Base-by-base conservation (phyloP, 2,329 filamentous ascomycete species). In the Exophiala oligosperma region DNA sequence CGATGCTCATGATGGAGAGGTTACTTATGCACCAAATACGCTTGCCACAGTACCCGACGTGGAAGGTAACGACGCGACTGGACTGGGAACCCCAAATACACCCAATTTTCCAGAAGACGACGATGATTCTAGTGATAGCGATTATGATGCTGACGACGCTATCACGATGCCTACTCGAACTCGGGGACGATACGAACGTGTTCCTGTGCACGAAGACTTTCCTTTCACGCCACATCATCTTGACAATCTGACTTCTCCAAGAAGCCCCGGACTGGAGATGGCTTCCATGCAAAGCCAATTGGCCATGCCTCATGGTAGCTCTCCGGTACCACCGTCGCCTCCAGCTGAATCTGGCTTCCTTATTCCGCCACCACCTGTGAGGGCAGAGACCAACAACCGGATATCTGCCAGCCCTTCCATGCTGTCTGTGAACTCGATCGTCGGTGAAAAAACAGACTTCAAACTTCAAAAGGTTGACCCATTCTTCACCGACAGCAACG, bases 391-490 rank as follows among this genome's bases (percentile, higher is more conserved):
- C 4, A 48, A 50, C 37, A 60, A 58, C 26, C 57, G 57, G 9
- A 41, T 62, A n/a, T 64, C 63, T 12, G 53, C 58, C 4, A 49
- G 37, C 21, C 56, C 73, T 46, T 82, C 79, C 1, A 73, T 75
- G 2, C 74, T 87, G 26, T 84, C 81, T 28, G 74, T 85, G 3
- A 76, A 84, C 53, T 77, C 77, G 2, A 78, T 88, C 29, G 77
- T 86, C 26, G 82, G 84, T 17, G 83, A 83, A 57, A 84, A 85
- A 67, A 81, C 81, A 53, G 80, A 86, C 66, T 85, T 81, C 67
- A 81, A 83, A 60, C 77, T 87, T 14, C 85, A 88, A 67, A 84
- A 87, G 56, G 83, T 88, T 0, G 84, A 86, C 64, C 85, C 85
- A 2, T 85, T 84, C 73, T 89, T 89, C 73, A 87, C 82, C 4